A percentile compares a stretch with the other conserved stretches of the same genome.
Conservation (phyloP, 768 basidiomycete genomes). For the Pisolithus tinctorius region DNA sequence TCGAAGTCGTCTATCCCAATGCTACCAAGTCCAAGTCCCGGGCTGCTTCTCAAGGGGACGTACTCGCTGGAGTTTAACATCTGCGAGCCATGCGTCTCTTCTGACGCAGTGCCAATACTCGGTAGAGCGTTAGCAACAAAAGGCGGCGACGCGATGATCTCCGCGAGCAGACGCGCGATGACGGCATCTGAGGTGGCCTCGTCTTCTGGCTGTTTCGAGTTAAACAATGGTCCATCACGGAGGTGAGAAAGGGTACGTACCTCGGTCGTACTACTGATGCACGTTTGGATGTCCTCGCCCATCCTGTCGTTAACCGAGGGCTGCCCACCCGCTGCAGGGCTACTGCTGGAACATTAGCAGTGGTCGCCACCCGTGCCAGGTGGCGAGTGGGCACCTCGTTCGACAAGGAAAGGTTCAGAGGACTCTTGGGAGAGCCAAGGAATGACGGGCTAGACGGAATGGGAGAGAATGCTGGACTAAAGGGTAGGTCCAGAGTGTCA, state of each 20-base stretch:
- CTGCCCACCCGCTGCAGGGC: constrained; percentile 92
- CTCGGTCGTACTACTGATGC: constrained; percentile 25
- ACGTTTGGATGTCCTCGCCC: constrained; percentile 12
- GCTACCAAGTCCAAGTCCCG: constrained; percentile 14
- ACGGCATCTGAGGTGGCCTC: constrained; percentile 41
- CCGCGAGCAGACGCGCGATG: constrained; percentile 28
- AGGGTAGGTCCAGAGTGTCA: constrained; percentile 28
- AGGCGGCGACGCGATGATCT: constrained; percentile 30
- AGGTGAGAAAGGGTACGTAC: constrained; percentile 21
- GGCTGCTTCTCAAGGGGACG: constrained; percentile 5
- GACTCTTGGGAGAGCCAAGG: constrained; percentile 15
- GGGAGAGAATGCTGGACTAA: constrained; percentile 31
- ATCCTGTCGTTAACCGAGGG: constrained; percentile 25
- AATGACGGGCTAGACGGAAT: constrained; percentile 28
- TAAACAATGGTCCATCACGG: constrained; percentile 14
- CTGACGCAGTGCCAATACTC: constrained; percentile 26
- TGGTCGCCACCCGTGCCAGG: constrained; percentile 96
- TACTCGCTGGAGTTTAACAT: constrained; percentile 15
- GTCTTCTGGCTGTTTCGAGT: constrained; percentile 34
- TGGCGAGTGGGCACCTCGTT: constrained; percentile 77
- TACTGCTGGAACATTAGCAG: constrained; percentile 48
- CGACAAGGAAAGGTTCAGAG: constrained; percentile 29
- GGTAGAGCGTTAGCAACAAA: constrained; percentile 26
- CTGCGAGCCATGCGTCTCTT: constrained; percentile 22
- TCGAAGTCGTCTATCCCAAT: constrained; percentile 15